These are phyloP conservation scores for Botrytis cinerea DNA, from an alignment of 2,329 filamentous ascomycete genomes.

Conservation along the genomic window DNA sequence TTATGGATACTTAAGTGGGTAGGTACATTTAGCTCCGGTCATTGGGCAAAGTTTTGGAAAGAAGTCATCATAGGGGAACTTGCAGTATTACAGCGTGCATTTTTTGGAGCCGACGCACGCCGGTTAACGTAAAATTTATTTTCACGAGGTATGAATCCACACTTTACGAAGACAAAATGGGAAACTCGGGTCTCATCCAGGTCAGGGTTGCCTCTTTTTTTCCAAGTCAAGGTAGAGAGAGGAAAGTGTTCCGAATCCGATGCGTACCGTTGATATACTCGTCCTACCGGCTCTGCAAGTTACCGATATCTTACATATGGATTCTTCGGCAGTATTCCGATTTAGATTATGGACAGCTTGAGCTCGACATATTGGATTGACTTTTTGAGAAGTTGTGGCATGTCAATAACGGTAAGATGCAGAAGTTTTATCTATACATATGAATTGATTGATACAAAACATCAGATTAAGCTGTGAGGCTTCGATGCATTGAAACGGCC, in stretches of 20 bases:
- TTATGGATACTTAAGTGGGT: not conserved
- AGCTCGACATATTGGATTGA: not conserved
- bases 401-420: not conserved
- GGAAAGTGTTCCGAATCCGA: not conserved
- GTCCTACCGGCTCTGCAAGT: not conserved
- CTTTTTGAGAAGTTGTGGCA: not conserved
- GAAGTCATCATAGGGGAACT: not conserved
- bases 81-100: not conserved
- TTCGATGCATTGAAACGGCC: not conserved
- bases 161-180: not conserved
- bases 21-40: not conserved
- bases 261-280: not conserved
- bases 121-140: not conserved
- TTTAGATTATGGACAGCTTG: not conserved
- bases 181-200: not conserved
- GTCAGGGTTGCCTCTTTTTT: not conserved
- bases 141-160: not conserved
- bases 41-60: not conserved
- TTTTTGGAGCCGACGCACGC: not conserved
- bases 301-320: not conserved
- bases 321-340: not conserved
- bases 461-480: not conserved
- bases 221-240: not conserved
- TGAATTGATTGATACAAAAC: slow-evolving; percentile 8
- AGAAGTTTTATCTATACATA: not conserved